Percentiles rank a stretch among this genome's conserved stretches.
Evolutionary conservation across 192 early-diverging fungal species (phyloP).

Genomic region (Backusella sp.): DNA sequence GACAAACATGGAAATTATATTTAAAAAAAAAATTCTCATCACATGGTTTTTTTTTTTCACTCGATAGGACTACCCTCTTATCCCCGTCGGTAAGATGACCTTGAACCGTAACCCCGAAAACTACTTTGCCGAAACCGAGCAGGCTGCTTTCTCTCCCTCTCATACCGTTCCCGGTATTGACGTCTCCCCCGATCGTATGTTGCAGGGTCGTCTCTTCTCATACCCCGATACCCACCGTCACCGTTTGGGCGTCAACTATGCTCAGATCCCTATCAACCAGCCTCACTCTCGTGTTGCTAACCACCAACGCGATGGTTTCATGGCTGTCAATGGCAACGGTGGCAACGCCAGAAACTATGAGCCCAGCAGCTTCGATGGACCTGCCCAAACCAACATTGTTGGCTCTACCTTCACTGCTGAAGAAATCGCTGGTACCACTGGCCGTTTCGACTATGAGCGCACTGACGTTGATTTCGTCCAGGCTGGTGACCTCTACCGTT

Average conservation of each 20-base stretch:
- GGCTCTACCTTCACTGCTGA: constrained; percentile 51
- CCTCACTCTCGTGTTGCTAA: constrained; percentile 59
- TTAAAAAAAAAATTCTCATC: constrained; percentile 14
- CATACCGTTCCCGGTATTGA: constrained; percentile 81
- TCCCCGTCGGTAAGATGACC: constrained; percentile 73
- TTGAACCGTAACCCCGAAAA: constrained; percentile 83
- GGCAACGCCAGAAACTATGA: constrained; percentile 62
- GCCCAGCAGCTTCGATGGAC: constrained; percentile 62
- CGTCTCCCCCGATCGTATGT: constrained; percentile 76
- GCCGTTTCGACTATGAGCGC: constrained; percentile 56
- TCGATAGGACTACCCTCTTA: constrained; percentile 64
- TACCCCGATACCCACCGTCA: constrained; percentile 87
- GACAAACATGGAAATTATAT: neutral
- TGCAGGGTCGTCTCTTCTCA: constrained; percentile 84
- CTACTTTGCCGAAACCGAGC: constrained; percentile 87
- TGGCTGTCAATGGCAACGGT: constrained; percentile 62
- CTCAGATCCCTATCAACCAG: constrained; percentile 81
- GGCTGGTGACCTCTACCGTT: constrained; percentile 62
- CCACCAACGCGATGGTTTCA: constrained; percentile 77
- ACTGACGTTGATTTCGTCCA: constrained; percentile 68
- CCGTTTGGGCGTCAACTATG: constrained; percentile 78
- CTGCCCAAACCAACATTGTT: constrained; percentile 56
- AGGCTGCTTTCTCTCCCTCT: constrained; percentile 76
- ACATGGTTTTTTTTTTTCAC: neutral
- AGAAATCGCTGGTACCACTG: constrained; percentile 49